Evolutionary conservation across 371 early-diverging fungal species (phyloP), one percentile per base, ranked within the genome.

Genomic region (Rhizoclosmatium hyalinum): DNA sequence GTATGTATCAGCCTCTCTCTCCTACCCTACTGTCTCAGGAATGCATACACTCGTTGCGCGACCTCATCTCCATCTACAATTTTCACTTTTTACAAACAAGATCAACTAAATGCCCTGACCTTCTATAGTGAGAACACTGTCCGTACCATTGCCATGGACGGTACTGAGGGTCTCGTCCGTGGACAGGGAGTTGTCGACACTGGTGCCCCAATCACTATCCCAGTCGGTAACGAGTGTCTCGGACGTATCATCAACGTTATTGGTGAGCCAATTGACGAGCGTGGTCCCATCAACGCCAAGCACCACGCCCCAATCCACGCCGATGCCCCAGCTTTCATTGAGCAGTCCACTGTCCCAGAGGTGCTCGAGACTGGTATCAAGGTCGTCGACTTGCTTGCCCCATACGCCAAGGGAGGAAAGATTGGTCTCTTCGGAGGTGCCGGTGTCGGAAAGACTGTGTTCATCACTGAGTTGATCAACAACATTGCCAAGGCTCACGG

Each of bases 61-160:
- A 1, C 10, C 47, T 53, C 56, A n/a, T 46, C n/a, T 45, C 32
- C 41, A 17, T 10, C 63, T 3, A 6, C 68, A n/a, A 53, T 53
- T 53, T 53, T 53, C 53, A n/a, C n/a, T 53, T 53, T 53, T 53
- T n/a, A 12, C 53, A n/a, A 53, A 53, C 39, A 8, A 64, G 58
- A 58, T 50, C 50, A 21, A n/a, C 32, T n/a, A 19, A 58, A 58
- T 58, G 10, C 6, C 21, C 8, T 58, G 17, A 6, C 19, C 19
- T 21, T 19, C 58, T 6, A 32, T 60, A 90, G 97, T 82, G 97
- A 98, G 86, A 96, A 96, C 93, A 96, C 96, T 75, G 98, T 98
- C 79, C 95, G 98, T 84, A 96, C 96, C 80, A 96, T 96, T 94
- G 98, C 98, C 85, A 97, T 97, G 98, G 98, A 97, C 90, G 98